A percentile compares a stretch with the other conserved stretches of the same genome.
These are phyloP conservation scores for Populus deltoides DNA, from an alignment of 345 rosid genomes.

Conservation along the genomic window DNA sequence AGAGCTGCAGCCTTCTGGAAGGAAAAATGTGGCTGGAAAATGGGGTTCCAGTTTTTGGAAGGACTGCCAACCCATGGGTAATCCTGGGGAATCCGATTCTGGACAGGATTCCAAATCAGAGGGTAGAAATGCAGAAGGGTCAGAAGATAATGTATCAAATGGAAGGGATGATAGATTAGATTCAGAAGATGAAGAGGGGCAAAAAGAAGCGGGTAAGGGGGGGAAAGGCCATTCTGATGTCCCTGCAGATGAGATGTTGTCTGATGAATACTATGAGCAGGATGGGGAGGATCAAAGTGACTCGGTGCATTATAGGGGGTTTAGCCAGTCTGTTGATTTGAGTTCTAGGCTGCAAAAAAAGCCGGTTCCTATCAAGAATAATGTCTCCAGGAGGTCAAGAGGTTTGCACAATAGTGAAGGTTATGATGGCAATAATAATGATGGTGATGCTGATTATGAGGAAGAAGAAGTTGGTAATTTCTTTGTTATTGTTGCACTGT, in stretches of 20 bases:
- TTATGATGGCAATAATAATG: slow-evolving; percentile 34
- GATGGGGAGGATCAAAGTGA: slow-evolving; percentile 96
- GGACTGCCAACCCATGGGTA: slow-evolving; percentile 87
- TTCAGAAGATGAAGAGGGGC: slow-evolving; percentile 68
- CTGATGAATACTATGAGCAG: slow-evolving; percentile 99
- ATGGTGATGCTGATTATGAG: slow-evolving; percentile 68
- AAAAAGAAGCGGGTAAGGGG: slow-evolving; percentile 46
- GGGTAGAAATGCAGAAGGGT: slow-evolving; percentile 47
- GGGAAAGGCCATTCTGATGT: slow-evolving; percentile 74
- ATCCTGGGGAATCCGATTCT: slow-evolving; percentile 58
- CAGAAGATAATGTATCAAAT: slow-evolving; percentile 57
- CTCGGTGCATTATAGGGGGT: slow-evolving; percentile 53
- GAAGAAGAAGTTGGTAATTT: slow-evolving; percentile 84
- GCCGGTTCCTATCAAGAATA: slow-evolving; percentile 36
- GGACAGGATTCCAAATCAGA: slow-evolving; percentile 70
- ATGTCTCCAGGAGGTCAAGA: slow-evolving; percentile 55
- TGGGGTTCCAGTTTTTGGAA: slow-evolving; percentile 99
- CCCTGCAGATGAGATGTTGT: slow-evolving; percentile 97
- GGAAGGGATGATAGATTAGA: slow-evolving; percentile 50
- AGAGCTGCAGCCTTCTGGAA: slow-evolving; percentile 56
- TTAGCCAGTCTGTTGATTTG: slow-evolving; percentile 47
- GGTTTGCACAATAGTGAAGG: slow-evolving; percentile 35
- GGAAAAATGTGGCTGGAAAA: slow-evolving; percentile 62
- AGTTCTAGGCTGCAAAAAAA: slow-evolving; percentile 53
- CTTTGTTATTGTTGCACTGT: slow-evolving; percentile 17